A percentile compares a stretch with the other conserved stretches of the same genome.
phyloP scores from a whole-genome alignment of 768 basidiomycete species.

The Rhizopogon vesiculosus region DNA sequence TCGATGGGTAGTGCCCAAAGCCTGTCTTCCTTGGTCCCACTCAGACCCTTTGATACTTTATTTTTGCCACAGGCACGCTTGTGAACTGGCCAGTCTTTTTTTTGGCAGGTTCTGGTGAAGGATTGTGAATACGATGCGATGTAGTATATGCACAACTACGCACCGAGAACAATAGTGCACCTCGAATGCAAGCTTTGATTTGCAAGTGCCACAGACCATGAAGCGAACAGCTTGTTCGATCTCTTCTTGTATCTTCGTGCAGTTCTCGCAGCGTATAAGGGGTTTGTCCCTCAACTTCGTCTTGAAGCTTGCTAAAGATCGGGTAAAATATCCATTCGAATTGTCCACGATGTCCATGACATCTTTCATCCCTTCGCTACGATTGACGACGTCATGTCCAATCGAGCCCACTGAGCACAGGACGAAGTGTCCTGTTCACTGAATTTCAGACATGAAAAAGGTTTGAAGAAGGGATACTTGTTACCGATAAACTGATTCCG shows the following conservation, averaged over 20 bases:
- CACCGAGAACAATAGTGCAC: slow-evolving; percentile 15
- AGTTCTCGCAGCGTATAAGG: slow-evolving; percentile 14
- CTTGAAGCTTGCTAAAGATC: not conserved
- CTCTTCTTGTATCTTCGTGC: slow-evolving; percentile 13
- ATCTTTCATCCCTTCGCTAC: not conserved
- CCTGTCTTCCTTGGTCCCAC: slow-evolving; percentile 13
- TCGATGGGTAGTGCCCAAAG: slow-evolving; percentile 7
- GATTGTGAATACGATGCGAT: not conserved
- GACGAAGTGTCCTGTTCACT: slow-evolving; percentile 6
- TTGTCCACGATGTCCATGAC: slow-evolving; percentile 2
- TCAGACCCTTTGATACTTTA: slow-evolving; percentile 12
- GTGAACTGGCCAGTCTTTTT: slow-evolving; percentile 12
- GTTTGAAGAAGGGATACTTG: not conserved
- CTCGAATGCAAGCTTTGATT: slow-evolving; percentile 11
- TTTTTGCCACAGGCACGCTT: slow-evolving; percentile 15
- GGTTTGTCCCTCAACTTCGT: slow-evolving; percentile 8
- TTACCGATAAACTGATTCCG: slow-evolving; percentile 16
- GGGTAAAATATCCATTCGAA: not conserved
- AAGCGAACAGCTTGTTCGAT: slow-evolving; percentile 10
- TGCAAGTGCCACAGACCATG: slow-evolving; percentile 19
- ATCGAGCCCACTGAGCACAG: slow-evolving; percentile 2
- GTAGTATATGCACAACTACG: not conserved
- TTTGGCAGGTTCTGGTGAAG: slow-evolving; percentile 12
- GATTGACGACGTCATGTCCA: not conserved
- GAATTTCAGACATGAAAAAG: not conserved